phyloP scores from a whole-genome alignment of 2,329 filamentous ascomycete species.

The Colletotrichum sp. region DNA sequence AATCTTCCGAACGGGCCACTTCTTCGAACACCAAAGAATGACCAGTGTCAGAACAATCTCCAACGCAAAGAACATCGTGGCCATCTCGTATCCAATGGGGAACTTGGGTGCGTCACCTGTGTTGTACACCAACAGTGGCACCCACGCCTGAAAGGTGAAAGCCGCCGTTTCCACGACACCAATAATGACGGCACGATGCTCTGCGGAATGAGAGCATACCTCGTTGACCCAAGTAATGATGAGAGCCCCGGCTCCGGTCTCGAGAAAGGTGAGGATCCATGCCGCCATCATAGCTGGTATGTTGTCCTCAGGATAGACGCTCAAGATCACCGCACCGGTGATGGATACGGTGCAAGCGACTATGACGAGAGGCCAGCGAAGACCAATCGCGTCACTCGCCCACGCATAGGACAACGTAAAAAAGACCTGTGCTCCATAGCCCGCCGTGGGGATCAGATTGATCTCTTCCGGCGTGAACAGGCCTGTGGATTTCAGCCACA shows the following conservation, averaged over 20 bases:
- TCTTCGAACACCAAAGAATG: background rate
- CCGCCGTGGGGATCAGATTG: constrained; percentile 26
- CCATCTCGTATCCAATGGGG: constrained; percentile 39
- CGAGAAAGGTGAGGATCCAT: constrained; percentile 40
- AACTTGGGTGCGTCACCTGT: constrained; percentile 43
- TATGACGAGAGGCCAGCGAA: constrained; percentile 58
- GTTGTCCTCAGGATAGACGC: constrained; percentile 37
- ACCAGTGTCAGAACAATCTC: constrained; percentile 27
- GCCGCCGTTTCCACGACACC: constrained; percentile 51
- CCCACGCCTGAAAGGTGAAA: constrained; percentile 49
- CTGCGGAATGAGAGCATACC: constrained; percentile 47
- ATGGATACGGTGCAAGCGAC: constrained; percentile 47
- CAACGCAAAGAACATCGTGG: constrained; percentile 35
- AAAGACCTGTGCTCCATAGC: constrained; percentile 41
- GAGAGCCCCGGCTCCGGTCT: constrained; percentile 37
- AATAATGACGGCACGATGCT: constrained; percentile 53
- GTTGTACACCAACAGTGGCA: constrained; percentile 43
- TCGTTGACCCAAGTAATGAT: constrained; percentile 55
- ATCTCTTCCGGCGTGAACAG: constrained; percentile 23
- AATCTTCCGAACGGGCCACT: background rate
- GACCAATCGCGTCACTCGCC: constrained; percentile 56
- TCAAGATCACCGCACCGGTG: constrained; percentile 37
- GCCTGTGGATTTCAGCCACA: constrained; percentile 36
- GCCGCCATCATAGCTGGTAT: constrained; percentile 37
- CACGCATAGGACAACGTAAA: constrained; percentile 59